Evolutionary conservation across 2,329 filamentous ascomycete species (phyloP).

Genomic region (Aquanectria penicillioides): DNA sequence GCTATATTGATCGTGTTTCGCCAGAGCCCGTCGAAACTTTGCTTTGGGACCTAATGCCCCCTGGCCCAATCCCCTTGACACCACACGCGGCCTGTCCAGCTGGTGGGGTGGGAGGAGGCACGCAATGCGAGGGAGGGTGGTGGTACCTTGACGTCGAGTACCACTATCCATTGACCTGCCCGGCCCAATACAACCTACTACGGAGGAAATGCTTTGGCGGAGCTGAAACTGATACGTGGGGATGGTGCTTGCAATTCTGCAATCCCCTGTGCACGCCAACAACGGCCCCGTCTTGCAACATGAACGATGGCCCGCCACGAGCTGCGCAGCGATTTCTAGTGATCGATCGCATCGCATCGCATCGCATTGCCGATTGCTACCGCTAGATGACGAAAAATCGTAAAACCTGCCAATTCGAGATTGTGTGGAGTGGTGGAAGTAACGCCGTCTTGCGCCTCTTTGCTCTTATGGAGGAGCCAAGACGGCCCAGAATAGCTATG

Average conservation of each 20-base stretch:
- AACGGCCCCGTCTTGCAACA: conserved; percentile 11
- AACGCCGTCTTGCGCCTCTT: conserved; percentile 15
- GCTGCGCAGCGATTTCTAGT: conserved; percentile 24
- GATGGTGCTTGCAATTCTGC: conserved; percentile 14
- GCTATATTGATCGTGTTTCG: conserved; percentile 30
- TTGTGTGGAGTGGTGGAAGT: conserved; percentile 24
- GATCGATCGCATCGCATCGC: conserved; percentile 28
- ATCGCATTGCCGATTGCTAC: conserved; percentile 16
- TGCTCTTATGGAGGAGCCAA: not conserved
- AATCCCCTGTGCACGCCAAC: conserved; percentile 24
- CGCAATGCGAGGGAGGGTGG: not conserved
- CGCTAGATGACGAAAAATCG: conserved; percentile 27
- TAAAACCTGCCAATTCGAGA: conserved; percentile 23
- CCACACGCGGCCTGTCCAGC: not conserved
- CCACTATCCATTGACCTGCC: not conserved
- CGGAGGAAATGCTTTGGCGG: conserved; percentile 13
- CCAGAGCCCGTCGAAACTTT: conserved; percentile 24
- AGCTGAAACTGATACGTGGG: conserved; percentile 34
- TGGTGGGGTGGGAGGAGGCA: not conserved
- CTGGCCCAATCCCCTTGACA: not conserved
- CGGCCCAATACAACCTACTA: conserved; percentile 18
- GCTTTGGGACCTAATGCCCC: not conserved
- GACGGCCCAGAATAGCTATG: not conserved
- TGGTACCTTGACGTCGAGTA: not conserved
- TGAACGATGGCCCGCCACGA: conserved; percentile 21